Base-by-base conservation (phyloP, 164 flowering plant genomes). In the Stephania yunnanensis region DNA sequence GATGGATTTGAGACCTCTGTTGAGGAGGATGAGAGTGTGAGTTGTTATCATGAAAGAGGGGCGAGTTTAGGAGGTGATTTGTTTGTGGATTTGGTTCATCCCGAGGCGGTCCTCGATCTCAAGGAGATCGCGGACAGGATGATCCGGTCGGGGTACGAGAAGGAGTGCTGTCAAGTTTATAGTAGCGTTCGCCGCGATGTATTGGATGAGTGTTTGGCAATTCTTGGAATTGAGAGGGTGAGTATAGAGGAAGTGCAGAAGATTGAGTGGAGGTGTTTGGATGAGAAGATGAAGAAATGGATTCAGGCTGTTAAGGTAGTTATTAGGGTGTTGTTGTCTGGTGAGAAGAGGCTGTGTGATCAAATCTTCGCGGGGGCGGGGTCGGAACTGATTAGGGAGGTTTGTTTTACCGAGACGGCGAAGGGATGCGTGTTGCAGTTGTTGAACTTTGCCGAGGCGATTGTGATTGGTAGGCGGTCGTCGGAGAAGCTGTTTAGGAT, bases 251-350 rank as follows among this genome's bases (percentile, higher is more conserved):
- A 91, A 70, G 92, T 92, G 20, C 97, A 89, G 87, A 92, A 78
- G 84, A 87, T 90, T 58, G 97, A 90, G 71, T 92, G 98, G 98
- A 82, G 50, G 12, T 46, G 75, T 0, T 80, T 96, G 84, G 98
- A 91, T 80, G 97, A 91, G 82, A 92, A 91, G 82, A 92, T 96
- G 95, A 94, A 87, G 91, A 94, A 85, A 36, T 96, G 99, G 99
- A 76, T 84, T 42, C 91, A 86, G 69, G 94, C 91, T 6, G 82
- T 94, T 20, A 96, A 94, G 83, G 81, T 89, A 25, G 81, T 82
- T 10, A 84, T 89, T 69, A 81, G 86, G 76, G 86, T 89, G 66
- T 81, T 92, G 48, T 69, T 95, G 45, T 19, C 83, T 1, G 89
- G 89, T 2, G 99, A 96, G 81, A 89, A 84, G 80, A 82, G 77